Base-by-base conservation (phyloP, 805 yeast genomes). In the Ogataea trehalophila region DNA sequence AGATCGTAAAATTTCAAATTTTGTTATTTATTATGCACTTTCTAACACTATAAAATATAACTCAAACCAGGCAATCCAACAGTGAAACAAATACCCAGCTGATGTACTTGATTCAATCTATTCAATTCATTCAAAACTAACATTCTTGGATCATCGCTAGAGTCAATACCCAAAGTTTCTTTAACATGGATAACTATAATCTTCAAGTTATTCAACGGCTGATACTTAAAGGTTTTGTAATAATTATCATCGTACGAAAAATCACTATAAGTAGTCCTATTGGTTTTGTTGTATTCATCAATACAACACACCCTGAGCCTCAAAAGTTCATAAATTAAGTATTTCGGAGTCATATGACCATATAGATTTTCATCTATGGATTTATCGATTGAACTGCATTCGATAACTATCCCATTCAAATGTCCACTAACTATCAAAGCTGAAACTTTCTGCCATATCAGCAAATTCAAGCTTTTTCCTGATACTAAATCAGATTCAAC, bases 311-410 rank as follows among this genome's bases (percentile, higher is more conserved):
- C 53, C 16, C 61, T 51, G 15, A 75, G 55, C 3, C 29, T 46
- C 4, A 51, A 46, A 15, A 91, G 67, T 58, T 88, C 96, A 6
- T 67, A 59, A 13, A 86, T 72, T 29, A 90, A 63, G 54, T 76
- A 75, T 2, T 63, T 56, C 4, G 97, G 95, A 13, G 85, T 82
- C 65, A 90, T 60, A 66, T 90, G 97, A 2, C 97, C 97, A 61
- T 80, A 90, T 23, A 88, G 58, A 2, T 78, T 74, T 6, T 73
- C 72, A 9, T 69, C 64, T 1, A 71, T 68, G 0, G 76, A 72
- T 11, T 69, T 66, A 50, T 72, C 71, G 2, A 73, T 58, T 6
- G 79, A 76, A 1, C 96, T 87, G 60, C 97, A 90, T 63, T 90
- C 97, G 22, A 91, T 76, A 15, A 89, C 63, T 1, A 90, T 75